Percentiles rank a stretch among this genome's conserved stretches.
phyloP scores from a whole-genome alignment of 73 alveolate species.

The Chromera velia region DNA sequence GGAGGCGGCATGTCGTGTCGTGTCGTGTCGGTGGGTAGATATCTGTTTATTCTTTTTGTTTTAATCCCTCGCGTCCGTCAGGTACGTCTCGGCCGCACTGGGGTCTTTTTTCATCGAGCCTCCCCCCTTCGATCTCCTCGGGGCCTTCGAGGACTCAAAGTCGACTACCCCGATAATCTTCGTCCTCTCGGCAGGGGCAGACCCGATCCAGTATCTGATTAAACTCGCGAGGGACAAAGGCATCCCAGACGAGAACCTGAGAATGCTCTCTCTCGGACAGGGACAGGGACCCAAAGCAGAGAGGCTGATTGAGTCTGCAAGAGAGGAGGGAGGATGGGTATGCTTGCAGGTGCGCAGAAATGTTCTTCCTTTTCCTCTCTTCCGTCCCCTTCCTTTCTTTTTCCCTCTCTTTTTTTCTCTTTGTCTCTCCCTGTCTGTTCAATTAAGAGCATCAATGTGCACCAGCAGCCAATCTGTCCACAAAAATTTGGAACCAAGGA shows the following conservation, averaged over 20 bases:
- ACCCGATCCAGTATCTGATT: slow-evolving; percentile 92
- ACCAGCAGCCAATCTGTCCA: too few relatives aligned
- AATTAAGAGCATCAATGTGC: too few relatives aligned
- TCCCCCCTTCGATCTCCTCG: slow-evolving; percentile 97
- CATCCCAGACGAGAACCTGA: slow-evolving; percentile 76
- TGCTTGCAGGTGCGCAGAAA: too few relatives aligned
- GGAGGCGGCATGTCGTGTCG: too few relatives aligned
- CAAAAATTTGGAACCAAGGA: too few relatives aligned
- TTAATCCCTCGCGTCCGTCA: neutral
- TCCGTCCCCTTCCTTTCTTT: too few relatives aligned
- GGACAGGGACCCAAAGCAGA: slow-evolving; percentile 88
- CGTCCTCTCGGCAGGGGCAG: slow-evolving; percentile 98
- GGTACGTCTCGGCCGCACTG: slow-evolving; percentile 66
- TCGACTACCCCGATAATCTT: slow-evolving; percentile 95
- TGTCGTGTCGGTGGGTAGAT: neutral
- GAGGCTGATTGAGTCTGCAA: slow-evolving; percentile 16
- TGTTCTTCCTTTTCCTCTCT: too few relatives aligned
- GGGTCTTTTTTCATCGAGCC: slow-evolving; percentile 85
- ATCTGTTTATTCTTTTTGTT: neutral
- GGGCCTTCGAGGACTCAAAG: slow-evolving; percentile 86
- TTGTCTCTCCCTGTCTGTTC: too few relatives aligned
- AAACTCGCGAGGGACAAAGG: too few relatives aligned
- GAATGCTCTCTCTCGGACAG: slow-evolving; percentile 94
- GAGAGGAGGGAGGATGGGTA: slow-evolving; percentile 18
- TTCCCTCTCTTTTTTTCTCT: too few relatives aligned